These are phyloP conservation scores for Mercurialis annua DNA, from an alignment of 345 rosid genomes.

Conservation along the genomic window DNA sequence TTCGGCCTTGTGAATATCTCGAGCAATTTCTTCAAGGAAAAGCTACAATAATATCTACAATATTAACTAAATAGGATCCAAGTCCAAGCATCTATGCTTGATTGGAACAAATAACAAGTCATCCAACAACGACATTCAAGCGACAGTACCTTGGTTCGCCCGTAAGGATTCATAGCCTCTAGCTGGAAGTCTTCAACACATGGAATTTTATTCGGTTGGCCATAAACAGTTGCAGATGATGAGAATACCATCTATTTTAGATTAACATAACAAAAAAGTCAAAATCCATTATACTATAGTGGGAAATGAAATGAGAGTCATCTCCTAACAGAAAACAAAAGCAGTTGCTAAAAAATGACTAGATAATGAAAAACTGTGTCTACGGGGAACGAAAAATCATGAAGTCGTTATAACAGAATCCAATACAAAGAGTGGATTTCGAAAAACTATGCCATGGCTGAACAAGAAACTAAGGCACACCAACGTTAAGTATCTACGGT, in stretches of 20 bases:
- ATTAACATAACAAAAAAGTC: not conserved
- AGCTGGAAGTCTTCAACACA: constrained; percentile 73
- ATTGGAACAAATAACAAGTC: not conserved
- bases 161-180: constrained; percentile 89
- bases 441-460: not conserved
- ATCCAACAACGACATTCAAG: not conserved
- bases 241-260: constrained; percentile 77
- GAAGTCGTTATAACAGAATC: not conserved
- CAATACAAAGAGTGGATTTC: not conserved
- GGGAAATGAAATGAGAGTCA: not conserved
- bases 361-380: not conserved
- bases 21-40: constrained; percentile 88
- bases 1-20: constrained; percentile 78
- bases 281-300: not conserved
- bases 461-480: not conserved
- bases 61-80: constrained; percentile 1
- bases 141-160: constrained; percentile 71
- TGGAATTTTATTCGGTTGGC: constrained; percentile 85
- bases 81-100: not conserved
- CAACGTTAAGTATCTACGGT: too few relatives aligned
- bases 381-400: not conserved
- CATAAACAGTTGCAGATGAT: constrained; percentile 95
- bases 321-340: constrained; percentile 3
- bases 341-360: not conserved
- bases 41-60: constrained; percentile 38